Percentiles rank a stretch among this genome's conserved stretches.
phyloP scores from a whole-genome alignment of 208 protist species.

The Kentomonas sorsogonicus region DNA sequence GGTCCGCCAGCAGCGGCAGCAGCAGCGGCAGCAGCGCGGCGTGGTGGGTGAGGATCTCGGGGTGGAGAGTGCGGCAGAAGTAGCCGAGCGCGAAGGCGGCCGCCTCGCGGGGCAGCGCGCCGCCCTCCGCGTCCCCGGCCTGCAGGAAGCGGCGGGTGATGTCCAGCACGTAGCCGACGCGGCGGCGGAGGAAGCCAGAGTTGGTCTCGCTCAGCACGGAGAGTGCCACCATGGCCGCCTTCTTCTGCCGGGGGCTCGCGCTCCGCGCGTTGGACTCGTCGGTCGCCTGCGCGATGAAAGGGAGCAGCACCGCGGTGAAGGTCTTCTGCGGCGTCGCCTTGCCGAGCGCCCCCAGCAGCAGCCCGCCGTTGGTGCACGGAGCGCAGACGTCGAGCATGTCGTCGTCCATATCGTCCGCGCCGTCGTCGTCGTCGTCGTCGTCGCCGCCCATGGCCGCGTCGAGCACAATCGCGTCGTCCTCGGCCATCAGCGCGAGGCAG shows the following conservation, averaged over 20 bases:
- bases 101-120: slow-evolving; percentile 69
- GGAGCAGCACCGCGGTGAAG: slow-evolving; percentile 52
- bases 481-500: slow-evolving; percentile 61
- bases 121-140: slow-evolving; percentile 44
- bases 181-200: slow-evolving; percentile 57
- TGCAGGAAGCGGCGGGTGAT: slow-evolving; percentile 38
- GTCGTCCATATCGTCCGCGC: slow-evolving; percentile 21
- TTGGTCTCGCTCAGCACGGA: slow-evolving; percentile 62
- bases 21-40: slow-evolving; percentile 61
- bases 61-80: slow-evolving; percentile 73
- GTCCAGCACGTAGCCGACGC: slow-evolving; percentile 66
- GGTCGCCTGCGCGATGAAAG: slow-evolving; percentile 40
- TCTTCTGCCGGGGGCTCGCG: slow-evolving; percentile 33
- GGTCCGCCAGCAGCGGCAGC: slow-evolving; percentile 57
- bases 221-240: slow-evolving; percentile 74
- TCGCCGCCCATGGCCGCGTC: slow-evolving; percentile 28
- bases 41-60: slow-evolving; percentile 79
- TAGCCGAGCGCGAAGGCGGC: slow-evolving; percentile 67
- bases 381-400: slow-evolving; percentile 62
- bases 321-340: slow-evolving; percentile 43
- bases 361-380: slow-evolving; percentile 59
- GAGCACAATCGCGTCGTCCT: slow-evolving; percentile 67
- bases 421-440: slow-evolving; percentile 24
- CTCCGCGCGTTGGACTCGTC: slow-evolving; percentile 9
- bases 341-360: slow-evolving; percentile 56